Evolutionary conservation across 306 rosid species (phyloP), one percentile per base, ranked within the genome.

Genomic region (Geum urbanum): DNA sequence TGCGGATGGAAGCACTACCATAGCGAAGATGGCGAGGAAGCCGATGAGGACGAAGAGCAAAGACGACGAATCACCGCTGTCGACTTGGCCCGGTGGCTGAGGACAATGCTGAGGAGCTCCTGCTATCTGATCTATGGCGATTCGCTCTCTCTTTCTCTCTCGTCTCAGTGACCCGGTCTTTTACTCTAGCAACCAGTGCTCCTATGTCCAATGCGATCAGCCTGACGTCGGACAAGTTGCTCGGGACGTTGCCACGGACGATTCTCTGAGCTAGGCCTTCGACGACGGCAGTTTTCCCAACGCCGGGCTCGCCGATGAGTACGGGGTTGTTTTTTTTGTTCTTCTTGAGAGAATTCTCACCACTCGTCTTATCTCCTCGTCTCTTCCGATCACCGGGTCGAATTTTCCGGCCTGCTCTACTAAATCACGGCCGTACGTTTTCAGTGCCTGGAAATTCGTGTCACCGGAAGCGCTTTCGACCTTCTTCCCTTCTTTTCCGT

Each of bases 231-330:
- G 85, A 76, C 11, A 92, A 87, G 79, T 89, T 92, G 63, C 89
- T 89, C 1, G 98, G 98, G 32, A 92, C 85, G 68, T 92, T 96
- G 0, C 95, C 92, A 43, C 89, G 79, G 0, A 92, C 89, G 11
- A 92, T 92, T 70, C 96, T 88, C 67, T 87, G 98, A 0, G 98
- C 98, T 73, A 92, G 76, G 0, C 98, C 98, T 78, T 92, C 98
- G 0, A 88, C 96, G 66, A 89, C 96, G 10, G 98, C 98, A 0
- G 97, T 92, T 75, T 92, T 92, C 0, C 98, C 98, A 45, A 92
- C 98, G 44, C 98, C 97, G 0, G 98, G 98, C 83, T 92, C 98
- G 22, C 98, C 98, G 0, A 92, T 90, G 2, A 92, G 88, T 39
- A 92, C 94, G 0, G 98, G 98, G 52, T 92, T 92, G 68, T 92